Conservation (phyloP, 75 land plant genomes). For the Gnetum montanum region DNA sequence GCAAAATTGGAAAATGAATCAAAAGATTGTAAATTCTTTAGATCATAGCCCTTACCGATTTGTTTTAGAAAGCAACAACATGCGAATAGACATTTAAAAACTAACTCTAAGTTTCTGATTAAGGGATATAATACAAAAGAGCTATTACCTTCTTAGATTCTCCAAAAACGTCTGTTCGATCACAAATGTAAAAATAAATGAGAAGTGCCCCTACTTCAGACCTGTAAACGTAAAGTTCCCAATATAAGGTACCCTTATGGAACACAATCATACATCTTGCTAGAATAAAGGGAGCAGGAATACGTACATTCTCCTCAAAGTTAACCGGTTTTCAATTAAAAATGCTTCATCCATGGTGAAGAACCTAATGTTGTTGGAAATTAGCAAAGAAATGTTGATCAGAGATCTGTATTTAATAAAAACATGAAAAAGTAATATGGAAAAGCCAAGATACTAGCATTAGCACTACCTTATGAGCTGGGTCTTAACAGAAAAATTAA, state of each 20-base stretch:
- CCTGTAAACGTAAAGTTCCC: slow-evolving; percentile 30
- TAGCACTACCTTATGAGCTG: slow-evolving; percentile 42
- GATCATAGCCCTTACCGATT: too few species aligned
- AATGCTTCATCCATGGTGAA: slow-evolving; percentile 67
- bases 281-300: neutral
- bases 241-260: too few species aligned
- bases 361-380: slow-evolving; percentile 37
- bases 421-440: neutral
- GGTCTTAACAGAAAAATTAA: slow-evolving; percentile 34
- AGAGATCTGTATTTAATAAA: neutral
- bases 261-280: neutral
- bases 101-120: too few species aligned
- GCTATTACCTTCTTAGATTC: slow-evolving; percentile 83
- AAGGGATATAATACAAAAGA: too few species aligned
- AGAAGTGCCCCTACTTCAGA: slow-evolving; percentile 71
- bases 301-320: slow-evolving; percentile 77
- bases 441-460: neutral
- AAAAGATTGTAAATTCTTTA: too few species aligned
- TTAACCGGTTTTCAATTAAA: slow-evolving; percentile 64
- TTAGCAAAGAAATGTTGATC: slow-evolving; percentile 1
- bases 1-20: too few species aligned
- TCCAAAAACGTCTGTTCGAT: slow-evolving; percentile 69
- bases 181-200: slow-evolving; percentile 73
- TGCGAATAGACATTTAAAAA: too few species aligned
- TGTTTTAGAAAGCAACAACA: too few species aligned